Evolutionary conservation across 208 protist species (phyloP).

Genomic region (Acanthamoeba divionensis): DNA sequence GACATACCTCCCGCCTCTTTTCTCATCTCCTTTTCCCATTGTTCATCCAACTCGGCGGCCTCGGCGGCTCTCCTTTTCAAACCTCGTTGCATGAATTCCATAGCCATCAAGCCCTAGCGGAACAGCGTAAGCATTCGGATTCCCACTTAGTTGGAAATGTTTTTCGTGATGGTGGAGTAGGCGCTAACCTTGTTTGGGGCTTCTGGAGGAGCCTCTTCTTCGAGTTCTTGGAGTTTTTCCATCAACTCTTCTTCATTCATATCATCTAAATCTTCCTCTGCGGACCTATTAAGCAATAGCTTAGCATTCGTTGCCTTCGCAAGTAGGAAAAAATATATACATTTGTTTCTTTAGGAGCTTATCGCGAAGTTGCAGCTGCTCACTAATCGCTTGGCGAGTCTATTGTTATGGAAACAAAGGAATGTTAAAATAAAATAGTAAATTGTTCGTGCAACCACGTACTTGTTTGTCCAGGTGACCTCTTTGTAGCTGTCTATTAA

Average conservation of each 20-base stretch:
- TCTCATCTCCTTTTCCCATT: conserved; percentile 16
- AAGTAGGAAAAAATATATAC: neutral
- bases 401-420: neutral
- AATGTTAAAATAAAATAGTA: neutral
- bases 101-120: conserved; percentile 12
- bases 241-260: conserved; percentile 32
- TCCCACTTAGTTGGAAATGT: neutral
- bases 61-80: neutral
- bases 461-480: conserved; percentile 13
- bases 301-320: neutral
- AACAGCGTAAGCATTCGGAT: neutral
- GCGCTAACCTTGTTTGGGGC: neutral
- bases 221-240: neutral
- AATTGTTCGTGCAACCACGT: neutral
- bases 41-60: neutral
- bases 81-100: conserved; percentile 45
- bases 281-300: neutral
- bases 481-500: neutral
- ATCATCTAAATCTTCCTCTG: neutral
- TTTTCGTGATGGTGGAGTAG: neutral
- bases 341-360: conserved; percentile 47
- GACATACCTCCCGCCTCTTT: too few species aligned
- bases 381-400: conserved; percentile 47
- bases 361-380: conserved; percentile 41
- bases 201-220: neutral